A percentile compares a stretch with the other conserved stretches of the same genome.
These are phyloP conservation scores for Boletus sp. DNA, from an alignment of 1,284 basidiomycete genomes.

Conservation along the genomic window DNA sequence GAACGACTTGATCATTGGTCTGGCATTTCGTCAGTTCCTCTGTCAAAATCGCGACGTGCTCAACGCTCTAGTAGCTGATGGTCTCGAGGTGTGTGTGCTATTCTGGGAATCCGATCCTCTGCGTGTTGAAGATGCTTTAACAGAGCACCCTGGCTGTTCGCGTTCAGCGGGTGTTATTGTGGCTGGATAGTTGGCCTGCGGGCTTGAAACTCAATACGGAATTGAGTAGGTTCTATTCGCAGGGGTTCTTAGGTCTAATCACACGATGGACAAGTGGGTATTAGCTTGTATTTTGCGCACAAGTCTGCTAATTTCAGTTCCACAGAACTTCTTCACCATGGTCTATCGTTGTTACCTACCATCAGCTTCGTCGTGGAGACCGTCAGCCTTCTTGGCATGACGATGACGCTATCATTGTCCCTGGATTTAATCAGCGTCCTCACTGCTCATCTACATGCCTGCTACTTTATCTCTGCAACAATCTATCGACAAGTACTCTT, in stretches of 20 bases:
- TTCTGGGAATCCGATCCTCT: not conserved
- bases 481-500: slow-evolving; percentile 70
- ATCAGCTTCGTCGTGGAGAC: slow-evolving; percentile 49
- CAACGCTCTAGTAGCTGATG: slow-evolving; percentile 43
- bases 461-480: slow-evolving; percentile 67
- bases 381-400: slow-evolving; percentile 66
- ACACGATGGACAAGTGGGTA: slow-evolving; percentile 69
- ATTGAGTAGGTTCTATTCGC: slow-evolving; percentile 81
- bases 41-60: slow-evolving; percentile 60
- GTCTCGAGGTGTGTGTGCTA: slow-evolving; percentile 51
- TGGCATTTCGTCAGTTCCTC: slow-evolving; percentile 70
- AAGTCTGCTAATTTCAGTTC: slow-evolving; percentile 12
- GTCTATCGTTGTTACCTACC: slow-evolving; percentile 30
- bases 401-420: slow-evolving; percentile 67
- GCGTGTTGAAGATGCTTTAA: not conserved
- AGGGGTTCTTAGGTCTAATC: slow-evolving; percentile 67
- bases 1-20: slow-evolving; percentile 87
- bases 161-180: slow-evolving; percentile 63
- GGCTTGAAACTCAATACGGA: slow-evolving; percentile 97
- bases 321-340: slow-evolving; percentile 31
- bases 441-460: slow-evolving; percentile 76
- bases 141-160: slow-evolving; percentile 52
- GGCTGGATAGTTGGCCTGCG: slow-evolving; percentile 96
- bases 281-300: not conserved
- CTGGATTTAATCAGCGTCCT: slow-evolving; percentile 70